phyloP scores from a whole-genome alignment of 1,139 yeast genomes.

The Casaregolazyma lundiana region DNA sequence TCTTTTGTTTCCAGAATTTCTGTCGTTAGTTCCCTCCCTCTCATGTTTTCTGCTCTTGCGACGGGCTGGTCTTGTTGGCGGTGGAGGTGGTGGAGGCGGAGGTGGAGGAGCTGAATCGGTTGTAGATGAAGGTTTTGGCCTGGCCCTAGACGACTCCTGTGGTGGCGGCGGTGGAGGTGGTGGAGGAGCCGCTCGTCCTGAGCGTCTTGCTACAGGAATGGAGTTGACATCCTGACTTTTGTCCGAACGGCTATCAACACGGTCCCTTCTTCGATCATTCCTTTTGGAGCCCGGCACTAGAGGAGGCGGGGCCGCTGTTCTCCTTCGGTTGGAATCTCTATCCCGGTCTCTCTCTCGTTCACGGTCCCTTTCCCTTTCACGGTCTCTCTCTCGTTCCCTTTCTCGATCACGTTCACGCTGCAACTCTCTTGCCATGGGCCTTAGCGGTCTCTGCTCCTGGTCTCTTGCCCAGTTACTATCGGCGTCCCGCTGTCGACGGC shows the following conservation, averaged over 20 bases:
- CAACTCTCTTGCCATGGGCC: conserved; percentile 3
- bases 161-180: not conserved
- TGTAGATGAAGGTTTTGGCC: not conserved
- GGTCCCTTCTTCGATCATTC: not conserved
- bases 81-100: conserved; percentile 14
- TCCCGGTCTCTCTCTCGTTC: conserved; percentile 7
- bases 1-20: conserved; percentile 3
- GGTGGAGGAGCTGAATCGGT: conserved; percentile 9
- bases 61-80: conserved; percentile 8
- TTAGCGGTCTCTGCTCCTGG: not conserved
- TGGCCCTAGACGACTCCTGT: not conserved
- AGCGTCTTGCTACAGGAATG: not conserved
- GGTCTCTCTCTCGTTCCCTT: conserved; percentile 15
- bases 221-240: not conserved
- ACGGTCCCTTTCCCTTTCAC: conserved; percentile 8
- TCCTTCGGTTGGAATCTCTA: conserved; percentile 6
- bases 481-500: conserved; percentile 3
- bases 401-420: conserved; percentile 10
- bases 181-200: not conserved
- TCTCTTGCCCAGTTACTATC: conserved; percentile 2
- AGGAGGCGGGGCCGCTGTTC: conserved; percentile 15
- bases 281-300: not conserved
- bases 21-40: conserved; percentile 3
- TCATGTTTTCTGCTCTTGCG: conserved; percentile 8
- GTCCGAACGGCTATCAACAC: conserved; percentile 3